Evolutionary conservation across 345 rosid species (phyloP).

Genomic region (Eutrema japonicum): DNA sequence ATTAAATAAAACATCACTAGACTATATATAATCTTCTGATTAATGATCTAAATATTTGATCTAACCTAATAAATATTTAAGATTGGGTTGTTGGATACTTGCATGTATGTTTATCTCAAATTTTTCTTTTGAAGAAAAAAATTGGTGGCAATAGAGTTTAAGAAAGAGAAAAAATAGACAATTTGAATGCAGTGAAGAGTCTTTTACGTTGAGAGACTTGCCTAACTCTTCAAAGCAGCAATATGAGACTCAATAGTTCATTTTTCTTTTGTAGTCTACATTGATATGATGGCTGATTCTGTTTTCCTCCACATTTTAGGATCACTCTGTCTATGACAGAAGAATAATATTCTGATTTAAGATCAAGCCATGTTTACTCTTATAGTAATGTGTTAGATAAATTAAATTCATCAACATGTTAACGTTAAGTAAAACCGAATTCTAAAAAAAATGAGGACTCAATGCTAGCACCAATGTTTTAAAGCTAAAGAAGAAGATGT

Average conservation of each 20-base stretch:
- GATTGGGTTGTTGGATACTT: slow-evolving; percentile 7
- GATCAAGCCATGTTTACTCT: slow-evolving; percentile 1
- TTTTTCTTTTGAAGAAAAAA: not conserved
- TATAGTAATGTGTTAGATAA: not conserved
- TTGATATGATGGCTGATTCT: not conserved
- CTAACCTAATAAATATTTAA: not conserved
- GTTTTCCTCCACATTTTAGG: not conserved
- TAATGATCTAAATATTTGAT: not conserved
- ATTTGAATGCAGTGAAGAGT: slow-evolving; percentile 23
- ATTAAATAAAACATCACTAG: not conserved
- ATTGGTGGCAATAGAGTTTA: slow-evolving; percentile 11
- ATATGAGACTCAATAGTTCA: slow-evolving; percentile 29
- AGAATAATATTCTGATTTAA: not conserved
- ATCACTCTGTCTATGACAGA: not conserved
- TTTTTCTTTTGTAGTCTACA: slow-evolving; percentile 19
- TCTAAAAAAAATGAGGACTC: too few species aligned
- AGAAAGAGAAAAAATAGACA: not conserved
- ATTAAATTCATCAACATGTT: not conserved
- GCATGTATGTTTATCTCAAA: not conserved
- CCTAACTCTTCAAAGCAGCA: slow-evolving; percentile 40
- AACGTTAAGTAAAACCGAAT: not conserved
- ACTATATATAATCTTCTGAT: not conserved
- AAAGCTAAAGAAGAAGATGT: too few species aligned
- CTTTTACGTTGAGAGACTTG: slow-evolving; percentile 25
- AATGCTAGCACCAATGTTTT: not conserved